These are phyloP conservation scores for Boletus subparvulus DNA, from an alignment of 768 basidiomycete genomes.

Conservation along the genomic window DNA sequence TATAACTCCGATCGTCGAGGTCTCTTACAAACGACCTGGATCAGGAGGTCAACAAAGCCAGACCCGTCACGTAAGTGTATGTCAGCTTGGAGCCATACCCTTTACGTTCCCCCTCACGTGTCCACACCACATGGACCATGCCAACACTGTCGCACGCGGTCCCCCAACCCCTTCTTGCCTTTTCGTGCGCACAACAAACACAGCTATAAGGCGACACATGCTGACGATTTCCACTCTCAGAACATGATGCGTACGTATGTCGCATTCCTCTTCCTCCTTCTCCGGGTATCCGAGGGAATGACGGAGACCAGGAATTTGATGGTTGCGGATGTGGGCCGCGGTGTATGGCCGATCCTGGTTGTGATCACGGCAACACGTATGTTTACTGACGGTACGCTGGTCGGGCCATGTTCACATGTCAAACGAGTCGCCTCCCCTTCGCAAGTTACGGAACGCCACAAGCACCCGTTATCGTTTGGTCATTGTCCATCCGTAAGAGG, in stretches of 20 bases:
- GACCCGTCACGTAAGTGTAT: conserved; percentile 1
- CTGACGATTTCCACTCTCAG: not conserved
- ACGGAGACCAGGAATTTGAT: not conserved
- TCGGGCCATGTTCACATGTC: conserved; percentile 1
- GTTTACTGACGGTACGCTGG: not conserved
- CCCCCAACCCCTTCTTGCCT: not conserved
- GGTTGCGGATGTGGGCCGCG: conserved; percentile 1
- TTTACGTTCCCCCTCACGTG: conserved; percentile 16
- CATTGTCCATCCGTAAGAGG: not conserved
- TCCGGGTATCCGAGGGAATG: conserved; percentile 24
- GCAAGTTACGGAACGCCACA: not conserved
- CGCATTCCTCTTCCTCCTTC: not conserved
- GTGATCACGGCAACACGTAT: not conserved
- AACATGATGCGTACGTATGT: conserved; percentile 10
- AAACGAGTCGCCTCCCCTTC: not conserved
- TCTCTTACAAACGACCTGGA: not conserved
- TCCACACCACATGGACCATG: conserved; percentile 11
- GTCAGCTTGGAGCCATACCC: conserved; percentile 3
- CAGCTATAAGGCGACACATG: conserved; percentile 8
- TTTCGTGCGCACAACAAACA: conserved; percentile 1
- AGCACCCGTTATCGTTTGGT: not conserved
- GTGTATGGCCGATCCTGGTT: not conserved
- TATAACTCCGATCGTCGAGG: not conserved
- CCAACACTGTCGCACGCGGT: conserved; percentile 11
- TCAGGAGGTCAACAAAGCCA: not conserved